Evolutionary conservation across 805 yeast genomes (phyloP).

Genomic region (Helenozyma rhizophorensis): DNA sequence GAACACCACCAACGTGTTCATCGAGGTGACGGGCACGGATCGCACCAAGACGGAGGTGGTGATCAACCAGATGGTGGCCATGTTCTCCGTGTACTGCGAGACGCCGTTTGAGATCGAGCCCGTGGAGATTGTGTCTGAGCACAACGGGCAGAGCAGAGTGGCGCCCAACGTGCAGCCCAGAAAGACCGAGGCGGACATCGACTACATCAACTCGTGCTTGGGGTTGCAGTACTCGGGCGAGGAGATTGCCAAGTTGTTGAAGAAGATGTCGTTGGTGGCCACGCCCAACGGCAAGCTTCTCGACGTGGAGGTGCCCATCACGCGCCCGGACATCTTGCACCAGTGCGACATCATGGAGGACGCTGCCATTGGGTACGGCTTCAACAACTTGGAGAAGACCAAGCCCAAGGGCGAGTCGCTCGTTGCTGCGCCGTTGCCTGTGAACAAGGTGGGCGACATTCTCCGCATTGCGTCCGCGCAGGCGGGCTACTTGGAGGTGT

Average conservation of each 20-base stretch:
- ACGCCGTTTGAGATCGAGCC: conserved; percentile 88
- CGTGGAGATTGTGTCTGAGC: conserved; percentile 76
- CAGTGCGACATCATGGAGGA: conserved; percentile 99
- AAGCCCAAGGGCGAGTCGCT: conserved; percentile 73
- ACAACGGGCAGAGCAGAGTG: conserved; percentile 69
- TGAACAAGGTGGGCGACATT: conserved; percentile 88
- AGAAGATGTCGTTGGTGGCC: conserved; percentile 78
- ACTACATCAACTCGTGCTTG: conserved; percentile 86
- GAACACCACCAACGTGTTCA: conserved; percentile 81
- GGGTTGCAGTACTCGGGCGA: conserved; percentile 72
- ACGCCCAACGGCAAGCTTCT: conserved; percentile 48
- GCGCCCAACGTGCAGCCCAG: conserved; percentile 73
- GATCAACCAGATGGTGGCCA: conserved; percentile 85
- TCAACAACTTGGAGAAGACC: conserved; percentile 78
- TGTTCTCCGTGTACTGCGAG: conserved; percentile 87
- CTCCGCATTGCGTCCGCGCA: conserved; percentile 87
- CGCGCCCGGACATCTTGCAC: conserved; percentile 93
- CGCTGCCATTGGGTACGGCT: conserved; percentile 95
- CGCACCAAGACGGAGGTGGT: conserved; percentile 92
- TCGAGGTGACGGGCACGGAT: conserved; percentile 94
- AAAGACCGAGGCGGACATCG: conserved; percentile 65
- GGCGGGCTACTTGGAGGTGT: conserved; percentile 92
- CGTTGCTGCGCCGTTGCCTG: conserved; percentile 83
- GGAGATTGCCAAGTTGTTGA: conserved; percentile 63
- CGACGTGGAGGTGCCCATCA: conserved; percentile 77